Evolutionary conservation across 148 eudicot genomes (phyloP), one percentile per base, ranked within the genome.

Genomic region (Chenopodium suecicum): DNA sequence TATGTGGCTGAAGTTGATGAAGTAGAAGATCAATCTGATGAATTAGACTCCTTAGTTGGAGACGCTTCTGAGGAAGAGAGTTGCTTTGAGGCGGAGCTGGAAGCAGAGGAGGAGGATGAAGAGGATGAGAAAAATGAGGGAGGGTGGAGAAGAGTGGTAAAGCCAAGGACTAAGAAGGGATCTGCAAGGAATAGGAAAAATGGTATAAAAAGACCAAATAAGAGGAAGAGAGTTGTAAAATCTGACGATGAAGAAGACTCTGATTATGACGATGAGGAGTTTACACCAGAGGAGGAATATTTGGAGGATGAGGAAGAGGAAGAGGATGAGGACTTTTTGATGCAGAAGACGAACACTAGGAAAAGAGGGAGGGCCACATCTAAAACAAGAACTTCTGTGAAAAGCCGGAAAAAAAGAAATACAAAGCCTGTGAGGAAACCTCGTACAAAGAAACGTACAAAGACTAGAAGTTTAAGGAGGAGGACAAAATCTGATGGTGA

Each of bases 51-150:
- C 34, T 88, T 93, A 72, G 91, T 83, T 79, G 95, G 85, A 79
- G 94, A 95, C 85, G 93, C 85, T 77, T 91, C 90, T 58, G 98
- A 89, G 78, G 90, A 85, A 83, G 98, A 89, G 70, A 90, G 87
- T 83, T 84, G 78, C 71, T 87, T 86, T 73, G 91, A 79, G 80
- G 88, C 84, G 14, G 44, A 37, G 91, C 83, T 69, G 86, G 86
- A 37, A 37, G 44, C 44, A 4, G 89, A 87, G 34, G 89, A 81
- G 23, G 88, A 84, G 3, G 82, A 78, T 73, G 80, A 44, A 50
- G 81, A 77, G 63, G 52, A 74, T 52, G 84, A 82, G 78, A 82
- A 79, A 41, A 64, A 83, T 23, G 76, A 75, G 31, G 79, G 75
- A 64, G 52, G 83, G 9, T 78, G 87, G 87, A 90, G 85, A 78